Percentiles rank a stretch among this genome's conserved stretches.
phyloP scores from a whole-genome alignment of 2,329 filamentous ascomycete genomes.

The Huntiella moniliformis region DNA sequence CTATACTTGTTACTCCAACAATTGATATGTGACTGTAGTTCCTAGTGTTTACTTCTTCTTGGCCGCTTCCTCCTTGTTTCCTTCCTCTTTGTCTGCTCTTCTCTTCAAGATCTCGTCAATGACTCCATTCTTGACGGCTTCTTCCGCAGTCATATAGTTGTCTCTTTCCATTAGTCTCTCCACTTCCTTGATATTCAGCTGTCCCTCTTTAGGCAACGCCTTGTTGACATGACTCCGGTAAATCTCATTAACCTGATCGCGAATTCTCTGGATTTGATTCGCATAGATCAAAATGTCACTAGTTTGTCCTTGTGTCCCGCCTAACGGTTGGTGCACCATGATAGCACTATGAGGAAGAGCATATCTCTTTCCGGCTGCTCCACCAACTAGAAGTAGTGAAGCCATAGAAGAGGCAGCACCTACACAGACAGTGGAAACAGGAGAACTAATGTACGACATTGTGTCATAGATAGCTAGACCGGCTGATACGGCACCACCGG shows the following conservation, averaged over 20 bases:
- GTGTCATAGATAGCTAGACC: constrained; percentile 91
- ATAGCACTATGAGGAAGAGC: constrained; percentile 84
- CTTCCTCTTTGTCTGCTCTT: not conserved
- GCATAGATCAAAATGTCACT: constrained; percentile 91
- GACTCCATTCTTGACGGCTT: constrained; percentile 78
- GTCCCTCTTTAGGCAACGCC: constrained; percentile 54
- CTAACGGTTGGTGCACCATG: constrained; percentile 93
- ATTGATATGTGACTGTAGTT: too few species aligned
- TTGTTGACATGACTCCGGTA: constrained; percentile 74
- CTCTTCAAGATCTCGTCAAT: constrained; percentile 62
- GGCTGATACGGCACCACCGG: constrained; percentile 72
- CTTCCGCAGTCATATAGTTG: constrained; percentile 75
- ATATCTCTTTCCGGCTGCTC: constrained; percentile 66
- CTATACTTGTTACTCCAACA: too few species aligned
- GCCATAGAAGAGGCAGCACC: constrained; percentile 95
- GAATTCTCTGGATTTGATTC: constrained; percentile 79
- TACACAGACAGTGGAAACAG: constrained; percentile 86
- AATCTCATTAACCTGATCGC: constrained; percentile 75
- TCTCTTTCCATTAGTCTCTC: constrained; percentile 94
- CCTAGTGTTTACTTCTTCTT: not conserved
- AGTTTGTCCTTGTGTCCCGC: constrained; percentile 46
- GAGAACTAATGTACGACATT: constrained; percentile 88
- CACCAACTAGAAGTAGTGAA: constrained; percentile 69
- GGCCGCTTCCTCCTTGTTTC: not conserved
- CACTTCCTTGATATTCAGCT: constrained; percentile 55